Evolutionary conservation across 164 flowering plant genomes (phyloP), one percentile per base, ranked within the genome.

Genomic region (Aristolochia fimbriata): DNA sequence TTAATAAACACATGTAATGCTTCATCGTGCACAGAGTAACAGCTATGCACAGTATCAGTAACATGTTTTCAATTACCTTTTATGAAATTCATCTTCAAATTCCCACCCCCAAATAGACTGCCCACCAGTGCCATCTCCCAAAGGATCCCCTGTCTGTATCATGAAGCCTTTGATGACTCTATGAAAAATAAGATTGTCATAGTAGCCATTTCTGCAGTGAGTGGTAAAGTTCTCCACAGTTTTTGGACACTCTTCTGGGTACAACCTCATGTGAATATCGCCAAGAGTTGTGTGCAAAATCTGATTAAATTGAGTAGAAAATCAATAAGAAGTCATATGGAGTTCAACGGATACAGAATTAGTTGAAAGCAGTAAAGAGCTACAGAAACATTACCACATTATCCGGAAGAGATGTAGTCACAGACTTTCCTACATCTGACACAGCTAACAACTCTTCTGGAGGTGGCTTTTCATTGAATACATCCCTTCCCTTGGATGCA

Each of bases 61-160:
- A 37, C 43, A 6, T 37, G 43, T 10, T 37, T 37, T 10, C 8
- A 0, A 16, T 57, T 60, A 88, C 97, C 96, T 94, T 74, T 94
- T 94, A 74, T 94, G 99, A 77, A 94, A 91, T 70, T 94, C 99
- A 63, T 91, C 97, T 74, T 94, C 97, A 70, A 94, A 94, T 73
- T 94, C 99, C 79, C 96, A 78, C 63, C 99, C 99, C 99, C 99
- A 94, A 31, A 94, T 94, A 62, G 99, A 94, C 72, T 94, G 99
- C 23, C 97, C 99, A 55, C 99, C 99, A 51, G 99, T 91, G 51
- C 99, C 97, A 80, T 94, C 99, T 73, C 97, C 97, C 68, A 91
- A 72, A 57, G 97, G 99, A 73, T 94, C 99, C 69, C 99, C 97
- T 16, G 97, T 94, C 72, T 91, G 99, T 65, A 94, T 76, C 99